A percentile compares a stretch with the other conserved stretches of the same genome.
These are phyloP conservation scores for Cutaneotrichosporon mucoides DNA, from an alignment of 1,284 basidiomycete species.

Conservation along the genomic window DNA sequence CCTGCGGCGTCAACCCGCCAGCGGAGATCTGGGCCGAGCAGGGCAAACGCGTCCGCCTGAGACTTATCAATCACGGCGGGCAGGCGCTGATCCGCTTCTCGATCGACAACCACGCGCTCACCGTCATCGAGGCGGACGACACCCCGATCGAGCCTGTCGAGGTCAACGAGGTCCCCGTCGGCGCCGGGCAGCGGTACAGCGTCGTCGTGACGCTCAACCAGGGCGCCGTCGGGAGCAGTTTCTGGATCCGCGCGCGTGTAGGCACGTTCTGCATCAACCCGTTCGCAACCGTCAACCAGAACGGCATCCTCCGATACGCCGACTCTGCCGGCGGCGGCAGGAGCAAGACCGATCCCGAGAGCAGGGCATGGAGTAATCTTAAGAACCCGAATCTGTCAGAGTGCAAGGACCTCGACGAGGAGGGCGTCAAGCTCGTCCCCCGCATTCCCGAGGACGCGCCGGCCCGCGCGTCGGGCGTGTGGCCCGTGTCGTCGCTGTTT, in stretches of 20 bases:
- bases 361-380: slow-evolving; percentile 2
- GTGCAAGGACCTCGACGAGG: slow-evolving; percentile 28
- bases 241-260: slow-evolving; percentile 36
- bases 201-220: slow-evolving; percentile 35
- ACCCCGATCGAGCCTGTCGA: slow-evolving; percentile 23
- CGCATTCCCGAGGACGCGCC: slow-evolving; percentile 25
- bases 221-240: slow-evolving; percentile 28
- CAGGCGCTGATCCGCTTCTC: slow-evolving; percentile 19
- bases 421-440: slow-evolving; percentile 22
- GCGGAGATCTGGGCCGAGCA: not conserved
- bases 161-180: slow-evolving; percentile 26
- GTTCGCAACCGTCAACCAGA: not conserved
- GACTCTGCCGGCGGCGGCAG: not conserved
- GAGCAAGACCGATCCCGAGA: not conserved
- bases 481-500: slow-evolving; percentile 24
- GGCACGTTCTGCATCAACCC: slow-evolving; percentile 18
- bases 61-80: slow-evolving; percentile 26
- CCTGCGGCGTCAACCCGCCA: slow-evolving; percentile 1
- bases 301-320: slow-evolving; percentile 7
- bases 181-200: slow-evolving; percentile 37
- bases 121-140: slow-evolving; percentile 35
- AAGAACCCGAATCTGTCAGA: not conserved
- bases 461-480: slow-evolving; percentile 5
- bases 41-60: slow-evolving; percentile 13
- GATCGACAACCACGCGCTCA: slow-evolving; percentile 30